Base-by-base conservation (phyloP, 2,329 filamentous ascomycete genomes). In the Escovopsis sp. region DNA sequence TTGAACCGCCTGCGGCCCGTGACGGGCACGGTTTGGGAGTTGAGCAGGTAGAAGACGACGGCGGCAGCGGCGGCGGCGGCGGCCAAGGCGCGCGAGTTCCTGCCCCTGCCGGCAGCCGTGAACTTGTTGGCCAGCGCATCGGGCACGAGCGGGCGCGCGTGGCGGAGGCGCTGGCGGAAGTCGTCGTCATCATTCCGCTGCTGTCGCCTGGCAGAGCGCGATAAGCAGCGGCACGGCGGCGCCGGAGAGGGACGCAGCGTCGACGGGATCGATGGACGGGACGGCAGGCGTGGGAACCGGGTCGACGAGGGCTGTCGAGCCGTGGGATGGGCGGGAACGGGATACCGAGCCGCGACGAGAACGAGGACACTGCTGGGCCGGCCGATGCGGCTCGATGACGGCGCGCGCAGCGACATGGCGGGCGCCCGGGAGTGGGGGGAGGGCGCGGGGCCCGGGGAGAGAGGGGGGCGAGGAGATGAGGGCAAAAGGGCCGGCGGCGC, bases 1-100 rank as follows among this genome's bases (percentile, higher is more conserved):
- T 87, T 88, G 70, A 89, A 89, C 33, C 84, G 72, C 52, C 68
- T 68, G 8, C 85, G 73, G 0, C 81, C 80, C 5, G 77, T 82
- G 6, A 86, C 72, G 2, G 83, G 82, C 12, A 88, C 82, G 30
- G 72, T 73, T 58, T 89, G 80, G 36, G 84, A 64, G 55, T 87
- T 81, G 55, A 64, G 68, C 43, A 77, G 65, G 64, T 86, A 87
- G 56, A 86, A 77, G 8, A 56, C 55, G 2, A 67, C 53, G 4
- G 70, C 73, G 36, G 61, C 65, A n/a, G 59, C 52, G 12, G 65
- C 56, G 26, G 65, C 63, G 12, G 64, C 46, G 1, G 63, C 48
- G 12, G 68, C 55, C 12, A 73, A 58, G 26, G 43, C 61, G 58
- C 46, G 52, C 12, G 57, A 57, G 44, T 51, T 56, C 45, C 57